These are phyloP conservation scores for Ceratocystis alfenasii DNA, from an alignment of 2,329 filamentous ascomycete species.

Conservation along the genomic window DNA sequence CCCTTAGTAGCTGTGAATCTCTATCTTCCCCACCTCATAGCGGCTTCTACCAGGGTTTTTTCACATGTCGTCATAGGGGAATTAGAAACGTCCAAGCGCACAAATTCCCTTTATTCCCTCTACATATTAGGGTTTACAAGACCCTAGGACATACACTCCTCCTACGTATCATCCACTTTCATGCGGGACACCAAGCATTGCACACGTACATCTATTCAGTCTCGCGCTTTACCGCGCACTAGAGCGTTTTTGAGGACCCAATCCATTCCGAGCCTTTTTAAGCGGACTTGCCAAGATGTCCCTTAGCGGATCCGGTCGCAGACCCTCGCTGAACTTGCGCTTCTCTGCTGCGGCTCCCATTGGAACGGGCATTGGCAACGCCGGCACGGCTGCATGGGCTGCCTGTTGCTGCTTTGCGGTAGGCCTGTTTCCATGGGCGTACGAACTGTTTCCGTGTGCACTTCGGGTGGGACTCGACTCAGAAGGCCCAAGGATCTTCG, in stretches of 20 bases:
- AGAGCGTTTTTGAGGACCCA: constrained; percentile 2
- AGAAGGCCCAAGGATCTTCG: constrained; percentile 7
- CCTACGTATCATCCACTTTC: background rate
- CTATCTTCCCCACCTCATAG: no score
- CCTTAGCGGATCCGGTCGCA: constrained; percentile 28
- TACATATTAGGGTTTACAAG: background rate
- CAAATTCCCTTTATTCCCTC: background rate
- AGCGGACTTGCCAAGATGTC: constrained; percentile 18
- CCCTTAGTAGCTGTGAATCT: background rate
- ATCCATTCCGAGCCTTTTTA: constrained; percentile 11
- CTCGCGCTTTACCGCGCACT: background rate
- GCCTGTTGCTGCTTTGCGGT: no score
- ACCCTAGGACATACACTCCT: background rate
- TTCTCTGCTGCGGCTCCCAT: constrained; percentile 20
- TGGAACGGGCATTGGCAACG: constrained; percentile 7
- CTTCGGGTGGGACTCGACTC: background rate
- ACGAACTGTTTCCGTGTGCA: background rate
- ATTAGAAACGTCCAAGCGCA: background rate
- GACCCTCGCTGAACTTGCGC: constrained; percentile 21
- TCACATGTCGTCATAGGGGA: constrained; percentile 6
- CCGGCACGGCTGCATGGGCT: no score
- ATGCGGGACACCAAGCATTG: background rate
- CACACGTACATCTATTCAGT: background rate
- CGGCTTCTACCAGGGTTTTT: background rate
- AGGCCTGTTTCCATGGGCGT: no score